Evolutionary conservation across 2,329 filamentous ascomycete species (phyloP), one percentile per base, ranked within the genome.

Genomic region (Exophiala calicioides): DNA sequence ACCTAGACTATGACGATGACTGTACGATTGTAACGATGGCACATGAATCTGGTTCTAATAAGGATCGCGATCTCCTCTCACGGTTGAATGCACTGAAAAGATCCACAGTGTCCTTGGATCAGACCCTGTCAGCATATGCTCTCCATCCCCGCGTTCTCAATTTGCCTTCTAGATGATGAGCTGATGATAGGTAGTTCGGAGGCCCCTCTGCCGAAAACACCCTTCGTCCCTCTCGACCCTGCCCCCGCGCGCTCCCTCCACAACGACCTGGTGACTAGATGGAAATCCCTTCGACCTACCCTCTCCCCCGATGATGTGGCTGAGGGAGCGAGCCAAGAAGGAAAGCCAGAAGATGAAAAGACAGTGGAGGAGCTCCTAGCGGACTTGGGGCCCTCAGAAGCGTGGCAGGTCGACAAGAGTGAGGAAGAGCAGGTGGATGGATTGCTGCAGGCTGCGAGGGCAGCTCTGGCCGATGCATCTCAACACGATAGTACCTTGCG

Each of bases 71-170:
- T 45, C 55, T 66, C 31, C 57, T 66, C 16, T 56, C 62, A 31
- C 59, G 64, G 15, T 39, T 66, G 32, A 66, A 66, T 54, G 63
- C 64, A 9, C 47, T 66, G 31, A 66, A 64, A 47, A 58, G 58
- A 39, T 65, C 62, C 19, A 56, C 57, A 7, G 60, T 66, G 12
- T 59, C 62, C 27, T 53, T 66, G 40, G 60, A 63, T 23, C 54
- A 52, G 27, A 57, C 52, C 31, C 59, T 52, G 63, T 66, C 41
- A 35, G n/a, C n/a, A n/a, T n/a, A n/a, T n/a, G n/a, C n/a, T n/a
- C n/a, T 23, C 31, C 26, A 13, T 23, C 13, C 8, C 19, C 8
- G 13, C 40, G 20, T 19, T 26, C 27, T 26, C 5, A 8, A 29
- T 36, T 27, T 9, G n/a, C 40, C 20, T 24, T 19, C 36, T 18